A percentile compares a stretch with the other conserved stretches of the same genome.
phyloP scores from a whole-genome alignment of 2,329 filamentous ascomycete species.

The Teratosphaeria destructans region DNA sequence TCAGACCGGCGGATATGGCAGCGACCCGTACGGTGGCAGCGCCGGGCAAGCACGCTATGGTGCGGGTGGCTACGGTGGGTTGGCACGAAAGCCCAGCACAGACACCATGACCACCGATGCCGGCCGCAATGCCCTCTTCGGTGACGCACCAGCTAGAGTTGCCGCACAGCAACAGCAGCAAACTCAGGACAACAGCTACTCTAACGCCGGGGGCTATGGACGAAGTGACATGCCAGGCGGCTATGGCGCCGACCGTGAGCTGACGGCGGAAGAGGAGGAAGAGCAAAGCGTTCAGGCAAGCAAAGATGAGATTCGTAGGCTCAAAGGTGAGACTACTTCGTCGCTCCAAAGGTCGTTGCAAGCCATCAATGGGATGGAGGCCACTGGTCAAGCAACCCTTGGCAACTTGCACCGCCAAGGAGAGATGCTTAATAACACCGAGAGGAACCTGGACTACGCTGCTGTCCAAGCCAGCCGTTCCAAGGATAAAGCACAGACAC shows the following conservation, averaged over 20 bases:
- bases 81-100: slow-evolving; percentile 40
- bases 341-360: slow-evolving; percentile 37
- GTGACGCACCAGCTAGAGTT: slow-evolving; percentile 41
- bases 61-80: slow-evolving; percentile 45
- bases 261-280: slow-evolving; percentile 73
- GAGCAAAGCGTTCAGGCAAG: slow-evolving; percentile 62
- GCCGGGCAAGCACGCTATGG: slow-evolving; percentile 31
- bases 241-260: slow-evolving; percentile 50
- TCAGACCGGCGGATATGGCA: slow-evolving; percentile 40
- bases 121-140: slow-evolving; percentile 56
- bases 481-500: slow-evolving; percentile 68
- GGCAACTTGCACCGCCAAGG: slow-evolving; percentile 64
- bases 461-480: slow-evolving; percentile 61
- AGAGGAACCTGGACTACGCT: slow-evolving; percentile 72
- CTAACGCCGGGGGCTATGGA: slow-evolving; percentile 18
- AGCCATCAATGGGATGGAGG: slow-evolving; percentile 47
- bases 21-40: slow-evolving; percentile 41
- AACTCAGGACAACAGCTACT: slow-evolving; percentile 20
- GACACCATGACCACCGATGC: slow-evolving; percentile 42
- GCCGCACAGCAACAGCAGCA: slow-evolving; percentile 33
- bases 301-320: slow-evolving; percentile 62
- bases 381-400: slow-evolving; percentile 55
- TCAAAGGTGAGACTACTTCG: slow-evolving; percentile 69
- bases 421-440: slow-evolving; percentile 70
- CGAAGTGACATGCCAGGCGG: slow-evolving; percentile 10